These are phyloP conservation scores for Penicillium verrucosum DNA, from an alignment of 2,329 filamentous ascomycete genomes.

Conservation along the genomic window DNA sequence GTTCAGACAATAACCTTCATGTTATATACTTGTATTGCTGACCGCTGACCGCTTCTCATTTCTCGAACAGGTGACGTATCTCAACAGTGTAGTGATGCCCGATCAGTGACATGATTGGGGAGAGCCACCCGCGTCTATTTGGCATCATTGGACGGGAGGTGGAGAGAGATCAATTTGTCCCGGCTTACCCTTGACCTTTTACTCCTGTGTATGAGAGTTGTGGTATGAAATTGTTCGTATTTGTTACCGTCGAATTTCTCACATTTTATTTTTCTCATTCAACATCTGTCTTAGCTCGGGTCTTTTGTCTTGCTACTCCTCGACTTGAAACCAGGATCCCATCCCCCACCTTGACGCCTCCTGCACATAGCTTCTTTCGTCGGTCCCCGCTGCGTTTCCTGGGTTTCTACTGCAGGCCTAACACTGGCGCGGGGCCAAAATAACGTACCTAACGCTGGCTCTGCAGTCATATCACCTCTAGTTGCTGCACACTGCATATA, in stretches of 20 bases:
- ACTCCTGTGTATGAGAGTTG: not conserved
- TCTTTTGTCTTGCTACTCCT: conserved; percentile 3
- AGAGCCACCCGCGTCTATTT: conserved; percentile 1
- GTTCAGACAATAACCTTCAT: not conserved
- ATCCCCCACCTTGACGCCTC: conserved; percentile 9
- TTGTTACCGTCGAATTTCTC: not conserved
- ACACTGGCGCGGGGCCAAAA: not conserved
- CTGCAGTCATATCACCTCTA: conserved; percentile 13
- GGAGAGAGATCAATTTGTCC: not conserved
- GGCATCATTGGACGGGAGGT: not conserved
- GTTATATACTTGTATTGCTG: conserved; percentile 4
- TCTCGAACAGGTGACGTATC: conserved; percentile 59
- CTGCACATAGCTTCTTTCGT: conserved; percentile 12
- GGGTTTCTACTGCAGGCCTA: conserved; percentile 2
- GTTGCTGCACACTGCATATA: conserved; percentile 8
- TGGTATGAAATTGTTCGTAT: not conserved
- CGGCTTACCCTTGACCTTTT: not conserved
- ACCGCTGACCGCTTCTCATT: conserved; percentile 28
- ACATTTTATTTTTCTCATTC: not conserved
- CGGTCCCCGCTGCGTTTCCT: conserved; percentile 2
- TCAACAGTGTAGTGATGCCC: conserved; percentile 72
- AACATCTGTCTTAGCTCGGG: not conserved
- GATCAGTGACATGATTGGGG: conserved; percentile 44
- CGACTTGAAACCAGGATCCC: conserved; percentile 3
- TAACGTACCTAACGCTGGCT: not conserved